These are phyloP conservation scores for Mycosphaerelloides madeirae DNA, from an alignment of 2,329 filamentous ascomycete genomes.

Conservation along the genomic window DNA sequence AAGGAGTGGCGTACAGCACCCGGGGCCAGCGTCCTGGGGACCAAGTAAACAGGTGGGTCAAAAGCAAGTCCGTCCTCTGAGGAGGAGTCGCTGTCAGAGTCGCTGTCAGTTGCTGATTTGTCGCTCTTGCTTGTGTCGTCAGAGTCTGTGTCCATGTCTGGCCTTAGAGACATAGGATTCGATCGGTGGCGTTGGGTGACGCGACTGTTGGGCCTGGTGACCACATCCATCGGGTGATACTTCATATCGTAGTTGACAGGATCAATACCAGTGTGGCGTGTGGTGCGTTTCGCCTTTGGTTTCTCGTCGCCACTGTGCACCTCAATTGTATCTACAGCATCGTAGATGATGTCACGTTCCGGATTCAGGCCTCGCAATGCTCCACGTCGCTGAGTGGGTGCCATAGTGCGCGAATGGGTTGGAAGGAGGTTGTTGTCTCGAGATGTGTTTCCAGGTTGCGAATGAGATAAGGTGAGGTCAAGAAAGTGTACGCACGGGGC, in stretches of 20 bases:
- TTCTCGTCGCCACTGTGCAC: constrained; percentile 3
- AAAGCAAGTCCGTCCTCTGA: background rate
- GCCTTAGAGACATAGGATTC: constrained; percentile 7
- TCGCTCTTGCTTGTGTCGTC: constrained; percentile 6
- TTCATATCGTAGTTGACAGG: constrained; percentile 18
- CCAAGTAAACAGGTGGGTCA: background rate
- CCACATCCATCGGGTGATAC: constrained; percentile 26
- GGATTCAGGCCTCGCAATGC: constrained; percentile 14
- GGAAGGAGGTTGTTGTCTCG: no score
- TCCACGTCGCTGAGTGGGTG: background rate
- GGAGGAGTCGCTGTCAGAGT: background rate
- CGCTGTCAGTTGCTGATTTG: background rate
- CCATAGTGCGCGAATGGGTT: background rate
- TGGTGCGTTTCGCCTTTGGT: constrained; percentile 8
- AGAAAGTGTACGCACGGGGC: no score
- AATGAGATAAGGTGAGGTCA: no score
- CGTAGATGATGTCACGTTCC: constrained; percentile 5
- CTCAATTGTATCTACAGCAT: constrained; percentile 7
- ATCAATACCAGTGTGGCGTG: constrained; percentile 15
- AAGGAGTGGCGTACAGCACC: constrained; percentile 21
- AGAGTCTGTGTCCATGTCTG: constrained; percentile 2
- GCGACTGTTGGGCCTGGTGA: constrained; percentile 17
- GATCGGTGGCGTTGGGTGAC: constrained; percentile 11
- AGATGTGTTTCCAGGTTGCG: no score
- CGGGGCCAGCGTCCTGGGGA: constrained; percentile 17